A percentile compares a stretch with the other conserved stretches of the same genome.
Evolutionary conservation across 257 asterid genomes (phyloP).

Genomic region (Lithospermum erythrorhizon): DNA sequence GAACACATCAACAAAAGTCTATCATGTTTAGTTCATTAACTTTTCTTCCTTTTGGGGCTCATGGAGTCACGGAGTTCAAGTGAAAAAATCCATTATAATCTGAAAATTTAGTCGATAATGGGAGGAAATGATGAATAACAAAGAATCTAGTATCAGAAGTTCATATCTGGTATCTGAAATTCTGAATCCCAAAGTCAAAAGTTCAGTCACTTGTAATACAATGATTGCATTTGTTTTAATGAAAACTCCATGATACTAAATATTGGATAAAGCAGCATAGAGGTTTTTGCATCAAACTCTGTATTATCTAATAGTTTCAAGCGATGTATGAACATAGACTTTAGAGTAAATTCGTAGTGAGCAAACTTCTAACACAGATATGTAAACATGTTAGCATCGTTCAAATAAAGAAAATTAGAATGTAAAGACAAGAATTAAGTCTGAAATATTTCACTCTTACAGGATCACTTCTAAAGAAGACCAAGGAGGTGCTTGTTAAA

Average conservation of each 20-base stretch:
- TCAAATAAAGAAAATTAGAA: background rate
- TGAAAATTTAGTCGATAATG: background rate
- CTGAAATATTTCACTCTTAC: constrained; percentile 39
- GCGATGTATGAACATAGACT: background rate
- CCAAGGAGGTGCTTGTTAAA: constrained; percentile 90
- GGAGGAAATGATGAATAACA: background rate
- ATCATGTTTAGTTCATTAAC: background rate
- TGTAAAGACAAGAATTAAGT: background rate
- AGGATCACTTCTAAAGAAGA: constrained; percentile 96
- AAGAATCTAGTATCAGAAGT: no score
- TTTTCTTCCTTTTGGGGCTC: background rate
- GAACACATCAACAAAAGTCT: background rate
- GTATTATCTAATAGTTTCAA: background rate
- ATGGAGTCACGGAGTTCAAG: background rate
- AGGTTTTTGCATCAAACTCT: background rate
- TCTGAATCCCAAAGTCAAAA: background rate
- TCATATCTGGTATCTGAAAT: background rate
- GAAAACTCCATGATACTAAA: background rate
- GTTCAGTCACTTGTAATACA: background rate
- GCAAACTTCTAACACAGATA: background rate
- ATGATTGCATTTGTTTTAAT: background rate
- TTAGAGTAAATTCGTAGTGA: background rate
- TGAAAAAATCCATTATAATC: no score
- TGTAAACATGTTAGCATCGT: background rate
- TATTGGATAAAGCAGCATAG: background rate